A percentile compares a stretch with the other conserved stretches of the same genome.
Evolutionary conservation across 2,329 filamentous ascomycete species (phyloP).

Genomic region (Macrophomina pseudophaseolina): DNA sequence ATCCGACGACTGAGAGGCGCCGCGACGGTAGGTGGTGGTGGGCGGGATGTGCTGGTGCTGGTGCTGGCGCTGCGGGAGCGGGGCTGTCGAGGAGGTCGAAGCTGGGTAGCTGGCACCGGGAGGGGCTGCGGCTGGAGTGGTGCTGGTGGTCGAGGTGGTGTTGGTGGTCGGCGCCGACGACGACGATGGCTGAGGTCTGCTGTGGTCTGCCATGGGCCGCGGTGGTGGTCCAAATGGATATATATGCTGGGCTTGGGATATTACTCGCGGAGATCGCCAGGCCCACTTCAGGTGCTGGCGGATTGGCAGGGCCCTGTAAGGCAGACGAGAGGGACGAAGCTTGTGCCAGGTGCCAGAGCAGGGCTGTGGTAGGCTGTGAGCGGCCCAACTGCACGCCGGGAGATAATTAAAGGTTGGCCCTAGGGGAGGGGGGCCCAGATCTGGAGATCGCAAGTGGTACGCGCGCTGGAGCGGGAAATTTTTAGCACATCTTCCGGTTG

Average conservation of each 20-base stretch:
- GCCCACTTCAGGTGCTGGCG: constrained; percentile 20
- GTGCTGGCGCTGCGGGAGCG: neutral
- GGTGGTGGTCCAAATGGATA: constrained; percentile 26
- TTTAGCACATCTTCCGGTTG: constrained; percentile 19
- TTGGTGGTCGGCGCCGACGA: constrained; percentile 24
- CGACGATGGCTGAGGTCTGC: constrained; percentile 25
- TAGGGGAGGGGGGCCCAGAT: constrained; percentile 16
- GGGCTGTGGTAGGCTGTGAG: constrained; percentile 25
- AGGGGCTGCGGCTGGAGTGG: neutral
- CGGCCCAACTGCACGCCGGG: constrained; percentile 23
- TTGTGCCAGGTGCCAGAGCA: constrained; percentile 23
- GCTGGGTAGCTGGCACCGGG: neutral
- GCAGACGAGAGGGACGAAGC: constrained; percentile 25
- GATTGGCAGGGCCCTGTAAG: constrained; percentile 26
- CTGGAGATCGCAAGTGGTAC: constrained; percentile 23
- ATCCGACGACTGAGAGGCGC: constrained; percentile 22
- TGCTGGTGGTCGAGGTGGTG: neutral
- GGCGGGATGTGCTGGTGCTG: neutral
- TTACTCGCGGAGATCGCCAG: constrained; percentile 27
- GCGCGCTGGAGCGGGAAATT: constrained; percentile 20
- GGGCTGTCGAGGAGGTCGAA: neutral
- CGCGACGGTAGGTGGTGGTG: neutral
- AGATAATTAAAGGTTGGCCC: constrained; percentile 25
- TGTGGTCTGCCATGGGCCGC: constrained; percentile 26
- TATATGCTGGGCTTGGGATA: constrained; percentile 23